phyloP scores from a whole-genome alignment of 2,329 filamentous ascomycete genomes.

The Samsoniella hepiali region DNA sequence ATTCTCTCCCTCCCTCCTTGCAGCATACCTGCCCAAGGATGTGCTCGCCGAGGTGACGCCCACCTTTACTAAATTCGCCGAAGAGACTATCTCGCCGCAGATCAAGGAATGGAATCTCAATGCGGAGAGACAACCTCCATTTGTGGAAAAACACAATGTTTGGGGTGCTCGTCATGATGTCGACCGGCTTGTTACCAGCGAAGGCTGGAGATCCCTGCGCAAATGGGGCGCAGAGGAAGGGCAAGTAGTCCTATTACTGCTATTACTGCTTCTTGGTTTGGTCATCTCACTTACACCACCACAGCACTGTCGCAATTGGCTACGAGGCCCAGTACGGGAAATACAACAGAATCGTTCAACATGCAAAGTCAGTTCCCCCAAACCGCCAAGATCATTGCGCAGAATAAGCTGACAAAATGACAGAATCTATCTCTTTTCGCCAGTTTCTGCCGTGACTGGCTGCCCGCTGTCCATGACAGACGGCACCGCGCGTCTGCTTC shows the following conservation, averaged over 20 bases:
- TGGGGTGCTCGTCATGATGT: conserved; percentile 19
- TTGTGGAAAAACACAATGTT: conserved; percentile 19
- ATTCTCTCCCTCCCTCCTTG: not conserved
- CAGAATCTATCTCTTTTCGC: conserved; percentile 19
- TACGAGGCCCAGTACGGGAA: conserved; percentile 15
- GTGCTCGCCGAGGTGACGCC: not conserved
- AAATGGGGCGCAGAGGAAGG: conserved; percentile 19
- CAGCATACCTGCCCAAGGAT: conserved; percentile 15
- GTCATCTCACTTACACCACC: not conserved
- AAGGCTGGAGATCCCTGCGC: conserved; percentile 18
- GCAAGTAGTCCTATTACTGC: not conserved
- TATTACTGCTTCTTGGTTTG: not conserved
- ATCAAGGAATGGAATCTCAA: conserved; percentile 18
- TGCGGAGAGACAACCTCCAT: conserved; percentile 18
- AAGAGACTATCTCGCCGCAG: conserved; percentile 10
- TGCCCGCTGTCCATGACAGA: conserved; percentile 21
- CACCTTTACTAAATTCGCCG: not conserved
- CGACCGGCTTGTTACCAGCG: conserved; percentile 20
- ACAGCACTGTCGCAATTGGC: conserved; percentile 16
- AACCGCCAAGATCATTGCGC: not conserved
- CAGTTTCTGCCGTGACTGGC: conserved; percentile 18
- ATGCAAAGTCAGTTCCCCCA: conserved; percentile 5
- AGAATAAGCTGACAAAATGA: not conserved
- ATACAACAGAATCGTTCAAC: conserved; percentile 19
- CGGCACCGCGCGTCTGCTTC: conserved; percentile 18